phyloP scores from a whole-genome alignment of 495 filamentous ascomycete genomes.

The Penicillium lividum region DNA sequence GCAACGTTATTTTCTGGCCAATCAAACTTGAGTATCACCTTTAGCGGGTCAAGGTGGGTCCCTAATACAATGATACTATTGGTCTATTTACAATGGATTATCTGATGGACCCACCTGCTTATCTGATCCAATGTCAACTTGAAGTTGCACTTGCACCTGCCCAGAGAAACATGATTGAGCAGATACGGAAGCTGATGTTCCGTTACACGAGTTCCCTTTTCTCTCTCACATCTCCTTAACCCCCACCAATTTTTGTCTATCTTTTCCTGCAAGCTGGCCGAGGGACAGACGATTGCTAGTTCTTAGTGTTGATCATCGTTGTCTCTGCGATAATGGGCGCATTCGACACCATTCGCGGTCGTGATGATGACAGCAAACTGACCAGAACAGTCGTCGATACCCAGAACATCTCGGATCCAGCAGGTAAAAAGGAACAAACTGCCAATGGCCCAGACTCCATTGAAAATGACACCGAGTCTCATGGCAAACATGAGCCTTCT shows the following conservation, averaged over 20 bases:
- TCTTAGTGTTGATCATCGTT: neutral
- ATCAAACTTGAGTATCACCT: no score
- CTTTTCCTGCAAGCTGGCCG: neutral
- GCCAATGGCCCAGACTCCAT: neutral
- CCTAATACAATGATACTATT: neutral
- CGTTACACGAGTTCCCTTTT: neutral
- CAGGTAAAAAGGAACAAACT: neutral
- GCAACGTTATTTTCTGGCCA: no score
- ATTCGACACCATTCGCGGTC: constrained; percentile 13
- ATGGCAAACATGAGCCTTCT: constrained; percentile 1
- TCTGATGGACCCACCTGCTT: constrained; percentile 8
- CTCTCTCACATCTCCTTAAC: neutral
- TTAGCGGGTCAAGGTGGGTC: neutral
- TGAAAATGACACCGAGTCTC: neutral
- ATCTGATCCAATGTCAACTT: neutral
- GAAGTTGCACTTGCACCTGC: constrained; percentile 3
- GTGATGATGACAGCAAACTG: constrained; percentile 7
- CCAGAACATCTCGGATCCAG: neutral
- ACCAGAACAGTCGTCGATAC: neutral
- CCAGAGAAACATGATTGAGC: neutral
- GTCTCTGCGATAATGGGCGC: constrained; percentile 10
- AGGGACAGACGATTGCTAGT: neutral
- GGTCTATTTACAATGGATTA: neutral
- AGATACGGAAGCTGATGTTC: neutral
- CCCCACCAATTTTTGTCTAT: neutral